Evolutionary conservation across 768 basidiomycete genomes (phyloP), one percentile per base, ranked within the genome.

Genomic region (Gymnopilus dilepis): DNA sequence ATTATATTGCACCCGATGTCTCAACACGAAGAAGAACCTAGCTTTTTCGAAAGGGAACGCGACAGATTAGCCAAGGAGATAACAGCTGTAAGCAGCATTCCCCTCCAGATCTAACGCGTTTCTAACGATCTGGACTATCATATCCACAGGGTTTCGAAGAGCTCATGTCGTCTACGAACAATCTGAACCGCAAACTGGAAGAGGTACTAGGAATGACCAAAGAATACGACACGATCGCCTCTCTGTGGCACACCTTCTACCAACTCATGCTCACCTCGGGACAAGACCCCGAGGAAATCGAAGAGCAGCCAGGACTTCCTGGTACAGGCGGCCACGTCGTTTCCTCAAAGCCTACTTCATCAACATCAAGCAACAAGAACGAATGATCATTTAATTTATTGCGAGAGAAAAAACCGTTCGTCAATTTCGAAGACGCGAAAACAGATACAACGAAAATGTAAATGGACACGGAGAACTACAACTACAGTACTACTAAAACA

Each of bases 171-270:
- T 88, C 91, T 8, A 89, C 90, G 61, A 98, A 98, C 69, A 85
- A 84, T 26, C 77, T 95, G 21, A 97, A 97, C 72, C 86, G 95
- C 63, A 95, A 94, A 70, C 83, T 97, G 17, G 95, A 98, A 74
- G 94, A 97, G 71, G 94, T 95, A 2, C 78, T 90, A 24, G 92
- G 92, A 9, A 96, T 97, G 86, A 95, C 95, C 5, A 88, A 87
- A 60, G 95, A 96, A 79, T 95, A 97, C 72, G 86, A 90, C 53
- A 95, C 91, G 2, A 93, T 96, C 41, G 92, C 95, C 3, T 81
- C 85, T 2, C 79, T 97, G 51, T 96, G 94, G 94, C 82, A 87
- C 60, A 86, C 84, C 67, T 94, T 94, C 66, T 88, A 92, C 67
- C 78, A 88, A 59, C 78, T 94, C 65, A 94, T 94, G 91, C 82